A percentile compares a stretch with the other conserved stretches of the same genome.
Conservation (phyloP, 2,329 filamentous ascomycete species). For the Hypoxylon sp. region DNA sequence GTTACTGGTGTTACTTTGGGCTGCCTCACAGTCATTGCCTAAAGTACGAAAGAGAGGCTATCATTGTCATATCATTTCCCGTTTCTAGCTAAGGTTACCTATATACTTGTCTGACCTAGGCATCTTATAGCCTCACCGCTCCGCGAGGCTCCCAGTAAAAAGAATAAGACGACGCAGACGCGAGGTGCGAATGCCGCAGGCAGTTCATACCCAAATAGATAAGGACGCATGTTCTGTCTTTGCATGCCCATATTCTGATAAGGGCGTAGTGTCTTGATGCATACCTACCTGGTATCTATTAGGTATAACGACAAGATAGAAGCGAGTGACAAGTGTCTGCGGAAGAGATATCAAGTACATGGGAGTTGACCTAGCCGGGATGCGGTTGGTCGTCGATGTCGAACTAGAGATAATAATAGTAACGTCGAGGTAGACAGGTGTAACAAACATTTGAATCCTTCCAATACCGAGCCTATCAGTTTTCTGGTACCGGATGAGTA, state of each 20-base stretch:
- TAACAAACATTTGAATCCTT: constrained; percentile 7
- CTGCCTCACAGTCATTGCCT: not conserved
- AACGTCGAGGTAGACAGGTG: not conserved
- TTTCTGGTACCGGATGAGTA: not conserved
- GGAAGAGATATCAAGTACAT: not conserved
- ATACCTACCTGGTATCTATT: not conserved
- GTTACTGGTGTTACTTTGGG: constrained; percentile 18
- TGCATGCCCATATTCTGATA: not conserved
- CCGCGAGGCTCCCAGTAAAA: constrained; percentile 8
- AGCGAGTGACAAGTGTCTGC: not conserved
- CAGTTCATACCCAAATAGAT: not conserved
- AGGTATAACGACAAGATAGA: not conserved
- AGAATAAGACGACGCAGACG: constrained; percentile 10
- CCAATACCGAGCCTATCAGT: constrained; percentile 1
- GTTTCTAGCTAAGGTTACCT: too few relatives aligned
- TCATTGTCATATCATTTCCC: constrained; percentile 19
- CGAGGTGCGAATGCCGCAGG: not conserved
- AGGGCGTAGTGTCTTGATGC: not conserved
- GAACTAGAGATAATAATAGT: constrained; percentile 27
- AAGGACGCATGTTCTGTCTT: not conserved
- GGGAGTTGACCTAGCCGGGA: constrained; percentile 2
- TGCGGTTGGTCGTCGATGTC: constrained; percentile 2
- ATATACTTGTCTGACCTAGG: not conserved
- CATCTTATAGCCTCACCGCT: constrained; percentile 31
- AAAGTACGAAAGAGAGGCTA: constrained; percentile 1